These are phyloP conservation scores for Mycena floridula DNA, from an alignment of 768 basidiomycete species.

Conservation along the genomic window DNA sequence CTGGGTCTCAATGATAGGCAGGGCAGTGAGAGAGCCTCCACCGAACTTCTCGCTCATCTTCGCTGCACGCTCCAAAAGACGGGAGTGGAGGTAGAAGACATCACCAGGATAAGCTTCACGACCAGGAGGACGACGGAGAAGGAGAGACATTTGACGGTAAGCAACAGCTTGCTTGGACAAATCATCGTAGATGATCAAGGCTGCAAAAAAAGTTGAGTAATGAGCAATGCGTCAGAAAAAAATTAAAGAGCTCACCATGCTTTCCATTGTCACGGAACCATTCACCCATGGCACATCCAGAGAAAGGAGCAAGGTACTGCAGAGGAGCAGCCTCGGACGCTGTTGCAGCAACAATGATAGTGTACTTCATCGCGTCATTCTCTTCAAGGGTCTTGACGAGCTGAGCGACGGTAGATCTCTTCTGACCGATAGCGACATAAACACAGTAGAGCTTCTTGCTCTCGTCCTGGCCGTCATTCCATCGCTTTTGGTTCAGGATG, in stretches of 20 bases:
- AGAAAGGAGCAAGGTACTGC: slow-evolving; percentile 99
- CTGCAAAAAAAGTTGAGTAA: slow-evolving; percentile 27
- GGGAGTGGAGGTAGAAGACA: slow-evolving; percentile 99
- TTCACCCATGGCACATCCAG: slow-evolving; percentile 99
- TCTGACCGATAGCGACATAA: slow-evolving; percentile 98
- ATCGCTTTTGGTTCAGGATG: slow-evolving; percentile 99
- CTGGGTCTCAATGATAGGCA: slow-evolving; percentile 99
- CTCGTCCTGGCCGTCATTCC: slow-evolving; percentile 98
- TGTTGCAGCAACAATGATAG: slow-evolving; percentile 98
- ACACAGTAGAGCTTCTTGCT: slow-evolving; percentile 99
- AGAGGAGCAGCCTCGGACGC: slow-evolving; percentile 99
- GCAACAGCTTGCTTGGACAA: slow-evolving; percentile 99
- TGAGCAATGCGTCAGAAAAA: slow-evolving; percentile 4
- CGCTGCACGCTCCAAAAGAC: slow-evolving; percentile 99
- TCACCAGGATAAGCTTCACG: slow-evolving; percentile 99
- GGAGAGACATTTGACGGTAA: slow-evolving; percentile 99
- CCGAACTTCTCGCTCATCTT: slow-evolving; percentile 99
- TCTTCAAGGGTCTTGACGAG: slow-evolving; percentile 99
- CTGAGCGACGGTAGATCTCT: slow-evolving; percentile 99
- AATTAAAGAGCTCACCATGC: slow-evolving; percentile 63
- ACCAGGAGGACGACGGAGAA: slow-evolving; percentile 99
- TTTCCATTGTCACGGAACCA: slow-evolving; percentile 99
- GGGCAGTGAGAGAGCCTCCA: slow-evolving; percentile 96
- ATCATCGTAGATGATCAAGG: slow-evolving; percentile 99
- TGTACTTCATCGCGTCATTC: slow-evolving; percentile 99